Evolutionary conservation across 495 filamentous ascomycete species (phyloP).

Genomic region (Tuber calosporum): DNA sequence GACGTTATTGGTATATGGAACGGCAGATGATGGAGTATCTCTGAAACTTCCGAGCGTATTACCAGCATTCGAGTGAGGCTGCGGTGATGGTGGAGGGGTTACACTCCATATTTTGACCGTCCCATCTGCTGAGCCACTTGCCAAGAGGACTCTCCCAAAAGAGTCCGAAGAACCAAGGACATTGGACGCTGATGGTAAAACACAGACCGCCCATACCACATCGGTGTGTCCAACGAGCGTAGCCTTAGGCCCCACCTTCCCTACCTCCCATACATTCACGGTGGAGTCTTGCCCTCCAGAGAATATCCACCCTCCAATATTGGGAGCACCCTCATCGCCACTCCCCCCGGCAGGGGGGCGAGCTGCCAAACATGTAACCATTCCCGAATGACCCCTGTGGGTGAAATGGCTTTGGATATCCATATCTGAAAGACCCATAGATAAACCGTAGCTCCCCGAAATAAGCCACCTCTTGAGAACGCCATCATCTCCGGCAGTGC

Average conservation of each 20-base stretch:
- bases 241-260: conserved; percentile 87
- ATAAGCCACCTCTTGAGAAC: conserved; percentile 95
- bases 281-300: conserved; percentile 93
- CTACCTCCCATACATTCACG: conserved; percentile 88
- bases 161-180: conserved; percentile 55
- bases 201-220: conserved; percentile 90
- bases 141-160: conserved; percentile 78
- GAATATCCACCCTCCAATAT: conserved; percentile 94
- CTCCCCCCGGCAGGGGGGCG: conserved; percentile 60
- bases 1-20: conserved; percentile 44
- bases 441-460: conserved; percentile 53
- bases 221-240: conserved; percentile 92
- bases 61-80: conserved; percentile 52
- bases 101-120: conserved; percentile 90
- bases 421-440: conserved; percentile 60
- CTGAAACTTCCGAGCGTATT: conserved; percentile 68
- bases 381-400: conserved; percentile 81
- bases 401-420: conserved; percentile 91
- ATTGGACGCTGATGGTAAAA: conserved; percentile 76
- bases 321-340: conserved; percentile 43
- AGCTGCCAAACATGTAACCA: conserved; percentile 79
- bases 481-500: conserved; percentile 91
- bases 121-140: conserved; percentile 85
- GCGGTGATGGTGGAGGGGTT: conserved; percentile 83
- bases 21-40: conserved; percentile 54